Evolutionary conservation across 208 protist genomes (phyloP), one percentile per base, ranked within the genome.

Genomic region (Leishmania arabica): DNA sequence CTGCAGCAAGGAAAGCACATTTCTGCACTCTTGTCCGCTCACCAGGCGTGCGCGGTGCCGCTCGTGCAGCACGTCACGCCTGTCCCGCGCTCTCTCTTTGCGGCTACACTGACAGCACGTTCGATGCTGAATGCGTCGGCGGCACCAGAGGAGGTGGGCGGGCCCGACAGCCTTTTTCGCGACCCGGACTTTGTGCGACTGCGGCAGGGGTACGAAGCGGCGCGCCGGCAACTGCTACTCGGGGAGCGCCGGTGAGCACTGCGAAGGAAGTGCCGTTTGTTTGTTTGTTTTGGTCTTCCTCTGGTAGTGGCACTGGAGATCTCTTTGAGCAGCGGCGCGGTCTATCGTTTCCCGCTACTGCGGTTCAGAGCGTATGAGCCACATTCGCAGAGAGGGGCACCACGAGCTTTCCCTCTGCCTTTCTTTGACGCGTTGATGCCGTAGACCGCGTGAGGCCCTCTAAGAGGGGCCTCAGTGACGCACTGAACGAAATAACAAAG

Each of bases 1-100:
- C 75, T 88, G 9, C 76, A 88, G 65, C 56, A 87, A 17, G 78
- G 80, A 7, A 49, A 71, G 5, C 80, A 86, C 37, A 13, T 95
- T 31, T 75, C 80, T 40, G 81, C 85, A 6, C 42, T 95, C 3
- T 58, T 93, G 15, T n/a, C 80, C 1, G 89, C 82, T 1, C 91
- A 95, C 56, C 83, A 87, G 2, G 76, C 40, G 15, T 70, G 77
- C 31, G 87, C 79, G 5, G 83, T 79, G 11, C 89, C 91, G 65
- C 83, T 95, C 8, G 70, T 92, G 62, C 45, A 34, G 21, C 76
- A 58, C 49, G 34, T 40, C 51, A 40, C 79, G 11, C 70, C 65
- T 53, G 58, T 62, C 34, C 78, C 64, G 6, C 47, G 45, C 21
- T 11, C 45, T 7, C 51, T 71, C 11, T 79, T 82, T 65, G 82